Conservation (phyloP, 1,284 basidiomycete species). For the Cystobasidium slooffiae region DNA sequence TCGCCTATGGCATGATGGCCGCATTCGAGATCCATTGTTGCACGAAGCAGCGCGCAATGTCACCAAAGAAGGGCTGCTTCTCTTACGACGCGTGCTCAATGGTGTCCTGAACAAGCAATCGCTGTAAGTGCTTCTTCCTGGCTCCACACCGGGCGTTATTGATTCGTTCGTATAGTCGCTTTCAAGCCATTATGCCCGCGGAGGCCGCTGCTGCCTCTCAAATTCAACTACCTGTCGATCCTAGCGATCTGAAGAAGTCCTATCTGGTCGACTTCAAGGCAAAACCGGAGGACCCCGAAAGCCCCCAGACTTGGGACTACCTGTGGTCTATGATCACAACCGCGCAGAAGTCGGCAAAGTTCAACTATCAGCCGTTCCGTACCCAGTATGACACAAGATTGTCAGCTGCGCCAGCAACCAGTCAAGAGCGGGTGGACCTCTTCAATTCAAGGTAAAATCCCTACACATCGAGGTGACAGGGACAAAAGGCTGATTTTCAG, state of each 20-base stretch:
- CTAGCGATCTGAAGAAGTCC: background rate
- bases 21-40: background rate
- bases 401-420: background rate
- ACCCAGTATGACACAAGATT: background rate
- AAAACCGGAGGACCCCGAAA: background rate
- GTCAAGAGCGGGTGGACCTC: background rate
- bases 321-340: slow-evolving; percentile 35
- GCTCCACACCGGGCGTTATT: background rate
- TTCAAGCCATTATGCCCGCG: slow-evolving; percentile 34
- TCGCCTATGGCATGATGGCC: slow-evolving; percentile 16
- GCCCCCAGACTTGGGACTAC: slow-evolving; percentile 21
- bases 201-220: slow-evolving; percentile 11
- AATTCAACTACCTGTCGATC: slow-evolving; percentile 6
- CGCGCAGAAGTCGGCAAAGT: slow-evolving; percentile 17
- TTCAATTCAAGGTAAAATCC: slow-evolving; percentile 11
- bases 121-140: slow-evolving; percentile 15
- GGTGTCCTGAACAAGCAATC: slow-evolving; percentile 37
- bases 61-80: slow-evolving; percentile 5
- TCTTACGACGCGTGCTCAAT: slow-evolving; percentile 6
- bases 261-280: background rate
- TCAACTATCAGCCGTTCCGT: slow-evolving; percentile 18
- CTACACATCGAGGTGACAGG: background rate
- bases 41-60: slow-evolving; percentile 8
- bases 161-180: slow-evolving; percentile 9
- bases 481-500: background rate